Evolutionary conservation across 2,329 filamentous ascomycete species (phyloP), one percentile per base, ranked within the genome.

Genomic region (Fusarium sp.): DNA sequence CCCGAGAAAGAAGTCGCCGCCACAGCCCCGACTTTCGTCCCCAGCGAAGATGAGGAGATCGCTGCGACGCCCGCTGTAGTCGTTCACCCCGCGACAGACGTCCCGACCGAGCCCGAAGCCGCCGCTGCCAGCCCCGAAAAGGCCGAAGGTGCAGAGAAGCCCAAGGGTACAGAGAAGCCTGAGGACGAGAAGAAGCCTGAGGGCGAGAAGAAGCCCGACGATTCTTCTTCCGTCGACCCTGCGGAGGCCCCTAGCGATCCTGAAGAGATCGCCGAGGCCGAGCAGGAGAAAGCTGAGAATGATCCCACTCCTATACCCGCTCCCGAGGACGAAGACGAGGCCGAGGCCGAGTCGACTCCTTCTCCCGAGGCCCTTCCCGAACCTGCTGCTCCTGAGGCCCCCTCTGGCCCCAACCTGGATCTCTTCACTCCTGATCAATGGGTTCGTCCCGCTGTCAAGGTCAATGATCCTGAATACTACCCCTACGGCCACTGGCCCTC

Each of bases 401-500:
- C 54, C n/a, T 7, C 34, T 2, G 62, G 56, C 10, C 42, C 38
- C 1, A 65, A 65, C 24, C 62, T 65, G 6, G 20, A 65, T 14
- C 39, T 42, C 3, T 65, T 65, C 6, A 65, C 62, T 2, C 62
- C 62, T n/a, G 60, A 65, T 2, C 62, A 65, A 53, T 65, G 62
- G 62, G 52, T 65, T 10, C 43, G 38, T 24, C 62, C 62, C 40
- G 62, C 62, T 67, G 10, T 59, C 53, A 70, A 65, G 57, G 75
- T 78, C 36, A 64, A 75, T 42, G 51, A 73, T 1, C 45, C 58
- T 1, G 63, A 42, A 18, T 81, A 79, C 72, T 68, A 66, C 17
- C 75, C 75, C 5, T 78, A 67, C 28, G 78, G 79, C 40, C 79
- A 77, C 34, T 77, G 78, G 42, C 73, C 79, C 24, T 78, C 71